Conservation (phyloP, 2,329 filamentous ascomycete genomes). For the Neonectria hederae region DNA sequence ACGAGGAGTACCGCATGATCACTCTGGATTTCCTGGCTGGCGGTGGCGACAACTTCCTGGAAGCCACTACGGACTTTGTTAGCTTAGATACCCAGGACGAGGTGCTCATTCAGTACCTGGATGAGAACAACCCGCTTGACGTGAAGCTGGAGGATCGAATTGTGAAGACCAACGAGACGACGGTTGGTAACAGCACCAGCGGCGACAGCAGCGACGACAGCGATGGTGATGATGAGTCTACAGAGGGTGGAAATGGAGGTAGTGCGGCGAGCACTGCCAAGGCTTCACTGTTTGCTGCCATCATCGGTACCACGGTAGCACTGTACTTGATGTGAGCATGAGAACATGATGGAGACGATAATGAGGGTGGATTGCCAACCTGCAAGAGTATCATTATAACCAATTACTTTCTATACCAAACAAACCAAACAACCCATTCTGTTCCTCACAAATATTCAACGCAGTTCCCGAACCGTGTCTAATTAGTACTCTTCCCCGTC, state of each 20-base stretch:
- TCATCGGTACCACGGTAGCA: constrained; percentile 25
- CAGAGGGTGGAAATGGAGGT: constrained; percentile 4
- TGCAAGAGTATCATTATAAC: not conserved
- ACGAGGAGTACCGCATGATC: constrained; percentile 62
- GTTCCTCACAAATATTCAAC: not conserved
- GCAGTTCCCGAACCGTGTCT: constrained; percentile 1
- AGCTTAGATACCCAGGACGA: constrained; percentile 64
- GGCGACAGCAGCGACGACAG: not conserved
- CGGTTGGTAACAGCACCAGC: not conserved
- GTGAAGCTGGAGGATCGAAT: constrained; percentile 57
- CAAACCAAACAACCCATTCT: not conserved
- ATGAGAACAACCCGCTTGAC: constrained; percentile 58
- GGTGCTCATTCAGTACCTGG: constrained; percentile 62
- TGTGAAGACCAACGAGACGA: constrained; percentile 32
- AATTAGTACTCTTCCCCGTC: constrained; percentile 16
- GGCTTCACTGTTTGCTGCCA: constrained; percentile 21
- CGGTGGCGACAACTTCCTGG: constrained; percentile 71
- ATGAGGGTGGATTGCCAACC: not conserved
- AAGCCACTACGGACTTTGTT: constrained; percentile 49
- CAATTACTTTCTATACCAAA: not conserved
- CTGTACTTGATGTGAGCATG: constrained; percentile 33
- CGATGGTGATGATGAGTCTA: constrained; percentile 16
- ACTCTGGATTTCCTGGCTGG: constrained; percentile 71
- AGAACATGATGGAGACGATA: not conserved
- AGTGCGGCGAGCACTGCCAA: constrained; percentile 24